Percentiles rank a stretch among this genome's conserved stretches.
These are phyloP conservation scores for Tuber brumale DNA, from an alignment of 495 filamentous ascomycete species.

Conservation along the genomic window DNA sequence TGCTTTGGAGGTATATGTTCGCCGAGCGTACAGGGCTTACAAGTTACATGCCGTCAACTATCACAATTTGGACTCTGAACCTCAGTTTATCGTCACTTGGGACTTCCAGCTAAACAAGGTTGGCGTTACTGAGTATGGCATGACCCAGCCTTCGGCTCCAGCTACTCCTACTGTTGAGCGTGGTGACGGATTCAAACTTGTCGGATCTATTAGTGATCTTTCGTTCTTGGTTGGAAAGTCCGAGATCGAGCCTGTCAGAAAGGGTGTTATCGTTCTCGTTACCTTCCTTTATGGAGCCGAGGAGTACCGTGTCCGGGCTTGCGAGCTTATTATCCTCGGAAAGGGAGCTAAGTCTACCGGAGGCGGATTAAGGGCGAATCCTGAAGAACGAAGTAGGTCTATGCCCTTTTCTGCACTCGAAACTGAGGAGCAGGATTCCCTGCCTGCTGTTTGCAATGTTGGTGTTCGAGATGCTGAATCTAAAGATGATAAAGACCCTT, in stretches of 20 bases:
- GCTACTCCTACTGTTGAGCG: conserved; percentile 64
- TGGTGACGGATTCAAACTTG: conserved; percentile 61
- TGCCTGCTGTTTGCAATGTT: conserved; percentile 81
- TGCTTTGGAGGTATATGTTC: conserved; percentile 89
- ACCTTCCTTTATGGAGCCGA: conserved; percentile 92
- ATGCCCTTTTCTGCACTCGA: conserved; percentile 45
- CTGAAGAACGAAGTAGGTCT: conserved; percentile 65
- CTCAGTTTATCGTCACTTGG: conserved; percentile 81
- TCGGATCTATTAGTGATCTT: conserved; percentile 95
- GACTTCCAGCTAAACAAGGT: conserved; percentile 91
- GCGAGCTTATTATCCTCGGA: conserved; percentile 67
- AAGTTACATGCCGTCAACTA: conserved; percentile 81
- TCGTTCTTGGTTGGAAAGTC: conserved; percentile 66
- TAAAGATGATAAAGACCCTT: conserved; percentile 72
- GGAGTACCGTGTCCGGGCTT: conserved; percentile 69
- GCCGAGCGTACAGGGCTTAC: conserved; percentile 94
- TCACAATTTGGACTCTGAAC: conserved; percentile 63
- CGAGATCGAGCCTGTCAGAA: conserved; percentile 68
- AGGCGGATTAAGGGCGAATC: conserved; percentile 59
- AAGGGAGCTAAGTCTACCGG: conserved; percentile 23
- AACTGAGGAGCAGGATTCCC: conserved; percentile 58
- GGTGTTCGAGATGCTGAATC: conserved; percentile 86
- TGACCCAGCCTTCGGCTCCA: conserved; percentile 75
- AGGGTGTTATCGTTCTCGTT: conserved; percentile 89
- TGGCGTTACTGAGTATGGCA: conserved; percentile 77